phyloP scores from a whole-genome alignment of 2,329 filamentous ascomycete genomes.

The Pyrenophora tritici-repentis region DNA sequence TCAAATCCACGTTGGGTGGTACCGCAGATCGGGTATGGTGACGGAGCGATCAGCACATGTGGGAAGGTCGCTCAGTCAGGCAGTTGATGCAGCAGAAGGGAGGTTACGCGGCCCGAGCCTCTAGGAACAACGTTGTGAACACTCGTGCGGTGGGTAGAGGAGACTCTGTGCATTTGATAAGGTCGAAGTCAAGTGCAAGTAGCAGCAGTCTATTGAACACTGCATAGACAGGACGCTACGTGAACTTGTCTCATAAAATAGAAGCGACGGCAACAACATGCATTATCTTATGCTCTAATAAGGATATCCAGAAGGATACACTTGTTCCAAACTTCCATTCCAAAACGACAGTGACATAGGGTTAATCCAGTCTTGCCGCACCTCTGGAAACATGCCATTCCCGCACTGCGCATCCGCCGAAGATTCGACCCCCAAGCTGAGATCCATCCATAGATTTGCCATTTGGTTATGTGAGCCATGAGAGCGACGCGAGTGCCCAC shows the following conservation, averaged over 20 bases:
- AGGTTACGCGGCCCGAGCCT: background rate
- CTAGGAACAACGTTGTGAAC: background rate
- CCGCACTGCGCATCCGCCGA: background rate
- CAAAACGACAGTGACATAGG: background rate
- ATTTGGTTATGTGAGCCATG: too few species aligned
- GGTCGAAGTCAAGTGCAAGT: background rate
- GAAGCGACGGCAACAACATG: background rate
- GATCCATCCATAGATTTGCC: too few species aligned
- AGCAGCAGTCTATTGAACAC: background rate
- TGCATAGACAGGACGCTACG: background rate
- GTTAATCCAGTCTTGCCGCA: background rate
- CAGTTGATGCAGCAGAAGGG: too few species aligned
- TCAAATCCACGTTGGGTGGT: conserved; percentile 1
- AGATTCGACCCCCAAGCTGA: too few species aligned
- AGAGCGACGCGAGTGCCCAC: too few species aligned
- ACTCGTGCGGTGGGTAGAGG: background rate
- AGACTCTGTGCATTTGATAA: background rate
- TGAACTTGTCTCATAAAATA: background rate
- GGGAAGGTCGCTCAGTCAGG: too few species aligned
- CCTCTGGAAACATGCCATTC: background rate
- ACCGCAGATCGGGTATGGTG: conserved; percentile 1
- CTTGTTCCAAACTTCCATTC: background rate
- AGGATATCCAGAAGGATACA: background rate
- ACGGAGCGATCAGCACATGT: background rate
- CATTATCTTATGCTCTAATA: background rate